Percentiles rank a stretch among this genome's conserved stretches.
Evolutionary conservation across 495 filamentous ascomycete species (phyloP).

Genomic region (Podospora appendiculata): DNA sequence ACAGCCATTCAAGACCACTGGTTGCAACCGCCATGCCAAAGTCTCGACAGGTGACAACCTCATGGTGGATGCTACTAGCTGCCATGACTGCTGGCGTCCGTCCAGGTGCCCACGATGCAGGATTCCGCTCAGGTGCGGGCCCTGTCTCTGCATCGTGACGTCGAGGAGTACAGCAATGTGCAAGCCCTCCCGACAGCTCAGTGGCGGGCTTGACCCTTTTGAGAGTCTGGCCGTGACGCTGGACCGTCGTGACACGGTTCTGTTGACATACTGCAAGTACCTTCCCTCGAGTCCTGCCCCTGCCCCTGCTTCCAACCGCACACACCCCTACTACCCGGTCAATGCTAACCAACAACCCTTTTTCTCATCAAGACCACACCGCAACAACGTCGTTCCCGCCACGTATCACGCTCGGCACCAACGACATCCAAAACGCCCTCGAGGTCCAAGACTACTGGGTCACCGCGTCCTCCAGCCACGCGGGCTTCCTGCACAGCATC

Average conservation of each 20-base stretch:
- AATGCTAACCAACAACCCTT: neutral
- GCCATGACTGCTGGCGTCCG: too few relatives aligned
- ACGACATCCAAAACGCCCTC: neutral
- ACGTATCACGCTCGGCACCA: constrained; percentile 1
- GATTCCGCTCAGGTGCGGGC: neutral
- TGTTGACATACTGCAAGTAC: constrained; percentile 10
- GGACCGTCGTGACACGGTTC: neutral
- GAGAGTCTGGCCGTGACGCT: neutral
- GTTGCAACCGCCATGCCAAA: too few relatives aligned
- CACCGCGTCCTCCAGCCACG: constrained; percentile 4
- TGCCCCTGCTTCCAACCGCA: neutral
- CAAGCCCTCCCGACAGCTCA: neutral
- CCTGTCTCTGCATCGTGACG: neutral
- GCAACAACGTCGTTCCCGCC: constrained; percentile 3
- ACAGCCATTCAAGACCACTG: too few relatives aligned
- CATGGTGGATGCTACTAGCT: too few relatives aligned
- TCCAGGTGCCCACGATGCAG: too few relatives aligned
- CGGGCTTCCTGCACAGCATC: constrained; percentile 5
- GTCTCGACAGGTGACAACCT: too few relatives aligned
- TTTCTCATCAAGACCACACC: neutral
- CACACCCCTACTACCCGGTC: too few relatives aligned
- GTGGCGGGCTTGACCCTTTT: constrained; percentile 3
- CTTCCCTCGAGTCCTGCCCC: neutral
- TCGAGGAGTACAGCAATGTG: neutral
- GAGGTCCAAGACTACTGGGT: constrained; percentile 7